Base-by-base conservation (phyloP, 2,329 filamentous ascomycete species). In the Colletotrichum graminicola region DNA sequence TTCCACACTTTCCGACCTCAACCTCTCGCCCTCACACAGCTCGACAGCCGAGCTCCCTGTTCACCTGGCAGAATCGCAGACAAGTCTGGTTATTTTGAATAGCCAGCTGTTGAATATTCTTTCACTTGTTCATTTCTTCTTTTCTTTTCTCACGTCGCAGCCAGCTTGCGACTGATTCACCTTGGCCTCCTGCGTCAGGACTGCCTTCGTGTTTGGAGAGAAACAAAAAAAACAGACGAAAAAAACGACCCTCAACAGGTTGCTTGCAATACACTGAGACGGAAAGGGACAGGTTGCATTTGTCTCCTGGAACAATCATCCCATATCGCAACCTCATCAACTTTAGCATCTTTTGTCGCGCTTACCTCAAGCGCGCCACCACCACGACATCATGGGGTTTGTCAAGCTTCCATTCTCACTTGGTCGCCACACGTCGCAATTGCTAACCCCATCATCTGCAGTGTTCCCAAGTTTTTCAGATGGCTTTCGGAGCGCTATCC, bases 401-500 rank as follows among this genome's bases (percentile, higher is more conserved):
- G 75, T 73, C 41, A 14, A 55, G 45, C 52, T 64, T 36, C 52
- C 11, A 39, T 34, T 51, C 23, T 52, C 23, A 45, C 23, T 21
- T n/a, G 60, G 18, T 62, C 52, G 29, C 34, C 34, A 29, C 32
- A 39, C n/a, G 41, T 32, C 14, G 62, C 62, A 21, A 11, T 41
- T 64, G 54, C 72, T 67, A 59, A 75, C 63, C 3, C 26, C n/a
- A 12, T 59, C 52, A 14, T 57, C 43, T 67, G 64, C 73, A 89
- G 89, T 87, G 88, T 90, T 75, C 93, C 93, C 80, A 97, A 97
- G 81, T 97, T 97, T 87, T 97, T 97, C 86, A 90, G 96, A 89
- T 99, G 97, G 96, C 93, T 99, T 88, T 98, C 95, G 72, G 97
- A 99, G 89, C 92, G 97, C 77, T 99, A 99, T 89, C 96, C 96